Conservation (phyloP, 2,329 filamentous ascomycete genomes). For the Madurella fahalii region DNA sequence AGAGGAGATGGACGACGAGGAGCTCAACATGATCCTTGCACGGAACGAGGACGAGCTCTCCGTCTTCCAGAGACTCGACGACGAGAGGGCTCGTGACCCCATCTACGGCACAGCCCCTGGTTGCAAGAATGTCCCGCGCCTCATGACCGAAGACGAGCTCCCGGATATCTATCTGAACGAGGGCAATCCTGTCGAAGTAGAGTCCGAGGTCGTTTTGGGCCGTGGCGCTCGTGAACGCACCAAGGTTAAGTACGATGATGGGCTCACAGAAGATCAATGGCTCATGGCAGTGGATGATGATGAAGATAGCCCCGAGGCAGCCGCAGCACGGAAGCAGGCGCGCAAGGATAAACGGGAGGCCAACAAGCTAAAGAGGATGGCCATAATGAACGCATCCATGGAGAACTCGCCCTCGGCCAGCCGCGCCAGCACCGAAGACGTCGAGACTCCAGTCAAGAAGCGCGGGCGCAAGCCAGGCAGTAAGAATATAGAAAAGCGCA, state of each 20-base stretch:
- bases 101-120: conserved; percentile 65
- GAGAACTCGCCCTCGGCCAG: conserved; percentile 77
- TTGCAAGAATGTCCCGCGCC: conserved; percentile 65
- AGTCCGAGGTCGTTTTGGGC: conserved; percentile 69
- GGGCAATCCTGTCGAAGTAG: conserved; percentile 76
- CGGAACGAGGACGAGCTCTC: conserved; percentile 75
- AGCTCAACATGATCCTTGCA: conserved; percentile 90
- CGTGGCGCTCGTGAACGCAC: conserved; percentile 94
- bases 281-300: conserved; percentile 96
- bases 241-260: conserved; percentile 92
- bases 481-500: conserved; percentile 76
- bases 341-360: conserved; percentile 73
- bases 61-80: conserved; percentile 79
- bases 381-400: conserved; percentile 30
- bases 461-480: conserved; percentile 75
- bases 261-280: conserved; percentile 98
- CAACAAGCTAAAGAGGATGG: conserved; percentile 65
- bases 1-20: conserved; percentile 98
- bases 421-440: conserved; percentile 77
- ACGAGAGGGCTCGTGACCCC: conserved; percentile 62
- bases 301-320: conserved; percentile 89
- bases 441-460: conserved; percentile 71
- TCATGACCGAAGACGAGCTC: conserved; percentile 82
- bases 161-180: conserved; percentile 93
- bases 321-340: conserved; percentile 83